Evolutionary conservation across 495 filamentous ascomycete genomes (phyloP).

Genomic region (Podospora didyma): DNA sequence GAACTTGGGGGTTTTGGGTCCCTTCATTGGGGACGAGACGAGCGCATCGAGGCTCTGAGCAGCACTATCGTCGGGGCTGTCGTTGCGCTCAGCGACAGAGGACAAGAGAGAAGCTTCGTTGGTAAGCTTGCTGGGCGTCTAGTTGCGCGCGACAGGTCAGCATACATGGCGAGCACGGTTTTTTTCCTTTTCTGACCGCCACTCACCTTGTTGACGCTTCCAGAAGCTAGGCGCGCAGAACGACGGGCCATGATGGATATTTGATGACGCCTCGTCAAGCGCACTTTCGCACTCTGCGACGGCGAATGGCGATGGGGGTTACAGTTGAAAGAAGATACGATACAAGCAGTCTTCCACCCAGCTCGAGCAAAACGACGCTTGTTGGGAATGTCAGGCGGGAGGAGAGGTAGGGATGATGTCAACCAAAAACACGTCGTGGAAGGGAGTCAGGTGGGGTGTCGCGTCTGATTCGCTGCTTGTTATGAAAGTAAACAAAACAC

Average conservation of each 20-base stretch:
- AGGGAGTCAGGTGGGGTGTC: constrained; percentile 11
- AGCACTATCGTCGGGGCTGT: constrained; percentile 17
- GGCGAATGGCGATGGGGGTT: neutral
- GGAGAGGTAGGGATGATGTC: constrained; percentile 24
- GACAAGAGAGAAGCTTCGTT: constrained; percentile 29
- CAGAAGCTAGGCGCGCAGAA: constrained; percentile 43
- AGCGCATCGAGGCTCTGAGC: constrained; percentile 27
- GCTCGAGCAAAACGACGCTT: constrained; percentile 10
- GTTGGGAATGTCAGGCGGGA: constrained; percentile 15
- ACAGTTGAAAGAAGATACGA: neutral
- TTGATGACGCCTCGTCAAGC: no score
- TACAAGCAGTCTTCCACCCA: neutral
- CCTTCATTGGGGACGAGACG: constrained; percentile 40
- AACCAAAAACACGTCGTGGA: constrained; percentile 16
- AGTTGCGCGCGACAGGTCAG: constrained; percentile 6
- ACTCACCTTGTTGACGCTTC: constrained; percentile 37
- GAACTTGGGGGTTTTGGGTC: constrained; percentile 37
- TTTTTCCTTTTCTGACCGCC: constrained; percentile 6
- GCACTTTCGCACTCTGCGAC: neutral
- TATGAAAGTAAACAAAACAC: constrained; percentile 30
- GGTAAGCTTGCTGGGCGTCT: constrained; percentile 15
- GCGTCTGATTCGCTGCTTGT: constrained; percentile 24
- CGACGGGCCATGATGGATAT: constrained; percentile 37
- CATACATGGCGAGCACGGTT: neutral
- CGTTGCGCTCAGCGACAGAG: constrained; percentile 42